Base-by-base conservation (phyloP, 1,284 basidiomycete species). In the Calocybe gambosa region DNA sequence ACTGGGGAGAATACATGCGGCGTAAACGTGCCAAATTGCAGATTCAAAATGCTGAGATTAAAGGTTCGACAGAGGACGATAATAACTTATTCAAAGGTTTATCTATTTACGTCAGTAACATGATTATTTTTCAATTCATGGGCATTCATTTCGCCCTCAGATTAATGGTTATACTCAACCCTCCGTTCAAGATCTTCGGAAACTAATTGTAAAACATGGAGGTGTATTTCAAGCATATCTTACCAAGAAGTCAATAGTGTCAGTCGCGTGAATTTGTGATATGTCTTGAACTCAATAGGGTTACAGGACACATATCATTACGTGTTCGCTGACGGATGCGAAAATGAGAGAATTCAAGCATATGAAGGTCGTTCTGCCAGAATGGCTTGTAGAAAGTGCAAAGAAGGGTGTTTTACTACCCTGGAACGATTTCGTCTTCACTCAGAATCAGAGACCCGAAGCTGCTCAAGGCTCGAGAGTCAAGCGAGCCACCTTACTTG, bases 101-200 rank as follows among this genome's bases (percentile, higher is more conserved):
- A 18, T 72, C 84, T 0, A 83, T 95, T 48, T 90, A 94, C 64
- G 93, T 94, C 61, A 57, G 78, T 65, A 8, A 9, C 2, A 18
- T 37, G 4, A 3, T 13, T 8, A 16, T 18, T 37, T 3, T 37
- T 9, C 16, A 37, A 3, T 4, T 37, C 7, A 8, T 5, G 35
- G 12, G 8, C 15, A 37, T 4, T 37, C 20, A n/a, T 37, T 12
- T 5, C 15, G 41, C 29, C 6, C 15, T 6, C 46, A 92, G 89
- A 85, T 94, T 53, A 97, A 96, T 59, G 94, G 94, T 0, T 89
- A 82, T 69, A 96, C 93, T 0, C 73, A 79, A 21, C 93, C 94
- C 5, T 91, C 93, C 3, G 80, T 93, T 43, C 88, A 92, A 59
- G 89, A 91, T 42, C 67, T 98, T 0, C 77, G 90, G 2, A 73